phyloP scores from a whole-genome alignment of 2,329 filamentous ascomycete genomes.

The Penicillium corylophilum region DNA sequence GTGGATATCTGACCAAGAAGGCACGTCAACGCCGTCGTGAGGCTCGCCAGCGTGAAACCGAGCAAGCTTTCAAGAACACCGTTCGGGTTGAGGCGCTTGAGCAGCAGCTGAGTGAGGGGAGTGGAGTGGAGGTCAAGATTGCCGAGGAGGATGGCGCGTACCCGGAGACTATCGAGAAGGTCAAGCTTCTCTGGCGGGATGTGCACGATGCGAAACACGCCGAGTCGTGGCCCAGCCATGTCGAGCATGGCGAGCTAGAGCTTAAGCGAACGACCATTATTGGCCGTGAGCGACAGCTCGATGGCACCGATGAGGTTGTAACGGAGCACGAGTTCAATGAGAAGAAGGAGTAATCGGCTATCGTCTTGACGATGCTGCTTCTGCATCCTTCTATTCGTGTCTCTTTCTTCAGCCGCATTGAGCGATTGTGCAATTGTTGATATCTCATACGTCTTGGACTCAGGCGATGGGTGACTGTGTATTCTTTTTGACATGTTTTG shows the following conservation, averaged over 20 bases:
- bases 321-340: conserved; percentile 26
- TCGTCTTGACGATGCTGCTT: background rate
- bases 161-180: conserved; percentile 29
- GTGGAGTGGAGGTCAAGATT: conserved; percentile 28
- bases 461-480: conserved; percentile 14
- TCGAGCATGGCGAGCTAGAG: conserved; percentile 45
- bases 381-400: background rate
- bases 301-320: conserved; percentile 21
- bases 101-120: conserved; percentile 11
- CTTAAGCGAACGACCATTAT: conserved; percentile 38
- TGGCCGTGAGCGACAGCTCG: conserved; percentile 24
- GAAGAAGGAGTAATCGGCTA: conserved; percentile 18
- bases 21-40: conserved; percentile 32
- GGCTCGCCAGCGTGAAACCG: conserved; percentile 26
- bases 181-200: conserved; percentile 49
- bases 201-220: conserved; percentile 45
- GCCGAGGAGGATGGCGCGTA: conserved; percentile 27
- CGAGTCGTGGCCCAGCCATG: conserved; percentile 43
- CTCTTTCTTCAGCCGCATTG: conserved; percentile 4
- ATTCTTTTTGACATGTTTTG: conserved; percentile 13
- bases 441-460: conserved; percentile 14
- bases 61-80: conserved; percentile 22
- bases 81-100: conserved; percentile 27
- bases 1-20: conserved; percentile 32
- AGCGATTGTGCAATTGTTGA: conserved; percentile 8